Conservation (phyloP, 192 early-diverging fungal species). For the Cetraspora pellucida region DNA sequence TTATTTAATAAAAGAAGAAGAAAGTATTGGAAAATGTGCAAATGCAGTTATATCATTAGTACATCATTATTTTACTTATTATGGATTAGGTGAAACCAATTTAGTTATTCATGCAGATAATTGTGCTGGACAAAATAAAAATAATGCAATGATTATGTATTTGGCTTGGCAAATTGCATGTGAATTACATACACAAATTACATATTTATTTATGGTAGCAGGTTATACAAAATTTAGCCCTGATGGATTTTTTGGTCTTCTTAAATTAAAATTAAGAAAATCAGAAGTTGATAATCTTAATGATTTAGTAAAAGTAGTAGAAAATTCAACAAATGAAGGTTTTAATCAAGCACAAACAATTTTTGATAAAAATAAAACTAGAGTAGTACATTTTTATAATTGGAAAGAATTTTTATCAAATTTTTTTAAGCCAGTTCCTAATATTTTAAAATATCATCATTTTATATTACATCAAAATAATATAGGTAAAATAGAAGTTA, state of each 20-base stretch:
- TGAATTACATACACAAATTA: background rate
- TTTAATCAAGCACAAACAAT: background rate
- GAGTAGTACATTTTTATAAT: slow-evolving; percentile 8
- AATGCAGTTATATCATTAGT: slow-evolving; percentile 1
- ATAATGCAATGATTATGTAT: slow-evolving; percentile 5
- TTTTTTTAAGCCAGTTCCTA: background rate
- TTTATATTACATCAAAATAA: background rate
- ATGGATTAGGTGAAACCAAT: background rate
- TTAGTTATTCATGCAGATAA: background rate
- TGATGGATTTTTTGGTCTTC: background rate
- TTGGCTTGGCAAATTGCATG: background rate
- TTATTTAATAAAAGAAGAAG: slow-evolving; percentile 13
- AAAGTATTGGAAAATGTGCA: background rate
- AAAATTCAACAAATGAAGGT: background rate
- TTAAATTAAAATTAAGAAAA: slow-evolving; percentile 4
- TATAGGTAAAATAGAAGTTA: background rate
- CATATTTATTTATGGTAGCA: background rate
- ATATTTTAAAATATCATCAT: slow-evolving; percentile 13
- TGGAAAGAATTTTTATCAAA: background rate
- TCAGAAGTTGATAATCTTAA: slow-evolving; percentile 5
- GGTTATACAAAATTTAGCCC: background rate
- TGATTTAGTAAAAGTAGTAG: background rate
- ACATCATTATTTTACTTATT: slow-evolving; percentile 1
- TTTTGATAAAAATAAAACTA: background rate
- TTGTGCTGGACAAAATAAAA: slow-evolving; percentile 6